Evolutionary conservation across 331 rosid genomes (phyloP).

Genomic region (Telfairia occidentalis): DNA sequence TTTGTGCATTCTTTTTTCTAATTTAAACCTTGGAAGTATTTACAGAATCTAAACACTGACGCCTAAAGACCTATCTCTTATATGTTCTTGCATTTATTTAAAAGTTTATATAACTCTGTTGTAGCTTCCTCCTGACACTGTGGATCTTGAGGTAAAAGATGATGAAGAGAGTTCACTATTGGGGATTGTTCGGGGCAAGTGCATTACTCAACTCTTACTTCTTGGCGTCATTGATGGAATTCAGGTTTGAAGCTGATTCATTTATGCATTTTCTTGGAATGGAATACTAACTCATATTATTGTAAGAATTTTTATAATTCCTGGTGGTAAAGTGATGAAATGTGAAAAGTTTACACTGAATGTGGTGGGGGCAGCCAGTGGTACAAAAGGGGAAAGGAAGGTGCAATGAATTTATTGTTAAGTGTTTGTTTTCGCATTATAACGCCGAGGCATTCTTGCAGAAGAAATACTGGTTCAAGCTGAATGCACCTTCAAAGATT

Average conservation of each 20-base stretch:
- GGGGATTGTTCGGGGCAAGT: conserved; percentile 73
- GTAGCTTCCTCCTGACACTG: conserved; percentile 56
- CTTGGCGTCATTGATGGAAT: conserved; percentile 82
- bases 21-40: not conserved
- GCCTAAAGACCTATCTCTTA: not conserved
- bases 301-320: not conserved
- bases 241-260: conserved; percentile 54
- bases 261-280: not conserved
- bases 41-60: not conserved
- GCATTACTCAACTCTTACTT: conserved; percentile 86
- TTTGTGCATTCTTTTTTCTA: not conserved
- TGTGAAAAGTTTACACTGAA: not conserved
- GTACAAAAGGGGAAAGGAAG: not conserved
- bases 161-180: conserved; percentile 72
- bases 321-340: not conserved
- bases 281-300: not conserved
- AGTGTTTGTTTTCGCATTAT: conserved; percentile 12
- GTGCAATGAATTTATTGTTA: not conserved
- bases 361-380: not conserved
- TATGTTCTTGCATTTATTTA: conserved; percentile 9
- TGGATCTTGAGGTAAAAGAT: conserved; percentile 50
- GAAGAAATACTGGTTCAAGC: conserved; percentile 90
- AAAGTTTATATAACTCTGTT: not conserved
- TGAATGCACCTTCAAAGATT: conserved; percentile 57
- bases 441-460: conserved; percentile 31